These are phyloP conservation scores for Dryas alaskensis DNA, from an alignment of 306 rosid genomes.

Conservation along the genomic window DNA sequence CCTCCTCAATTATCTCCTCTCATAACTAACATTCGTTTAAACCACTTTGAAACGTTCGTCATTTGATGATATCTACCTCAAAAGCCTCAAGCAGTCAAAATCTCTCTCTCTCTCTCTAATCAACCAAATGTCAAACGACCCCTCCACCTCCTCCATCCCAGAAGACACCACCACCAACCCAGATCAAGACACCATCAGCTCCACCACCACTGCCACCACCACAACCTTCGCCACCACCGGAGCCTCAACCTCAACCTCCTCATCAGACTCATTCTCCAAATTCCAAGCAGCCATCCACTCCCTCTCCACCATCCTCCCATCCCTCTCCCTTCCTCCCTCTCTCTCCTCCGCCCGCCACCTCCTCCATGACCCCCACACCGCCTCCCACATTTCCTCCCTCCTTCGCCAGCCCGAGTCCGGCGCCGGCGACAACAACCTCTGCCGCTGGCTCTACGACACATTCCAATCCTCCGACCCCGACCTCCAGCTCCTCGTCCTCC, in stretches of 20 bases:
- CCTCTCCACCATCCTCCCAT: slow-evolving; percentile 54
- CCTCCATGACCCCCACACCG: slow-evolving; percentile 39
- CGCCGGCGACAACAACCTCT: slow-evolving; percentile 64
- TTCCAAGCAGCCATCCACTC: slow-evolving; percentile 39
- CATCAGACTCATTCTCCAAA: slow-evolving; percentile 2
- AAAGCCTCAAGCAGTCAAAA: neutral
- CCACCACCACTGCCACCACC: slow-evolving; percentile 6
- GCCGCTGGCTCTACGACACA: slow-evolving; percentile 88
- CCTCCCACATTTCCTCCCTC: slow-evolving; percentile 51
- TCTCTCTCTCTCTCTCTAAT: neutral
- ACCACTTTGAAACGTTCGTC: neutral
- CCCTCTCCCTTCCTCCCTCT: slow-evolving; percentile 21
- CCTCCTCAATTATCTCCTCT: neutral
- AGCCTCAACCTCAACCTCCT: neutral
- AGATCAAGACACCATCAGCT: neutral
- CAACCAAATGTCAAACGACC: slow-evolving; percentile 27
- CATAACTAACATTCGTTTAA: neutral
- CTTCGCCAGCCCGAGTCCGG: slow-evolving; percentile 69
- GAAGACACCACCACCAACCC: neutral
- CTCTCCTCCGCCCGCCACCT: slow-evolving; percentile 35
- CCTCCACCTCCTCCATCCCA: neutral
- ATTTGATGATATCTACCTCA: neutral
- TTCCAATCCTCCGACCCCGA: slow-evolving; percentile 55
- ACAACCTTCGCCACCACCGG: neutral
- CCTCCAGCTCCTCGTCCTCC: slow-evolving; percentile 68